Percentiles rank a stretch among this genome's conserved stretches.
phyloP scores from a whole-genome alignment of 208 protist species.

The Acanthamoeba polyphaga region DNA sequence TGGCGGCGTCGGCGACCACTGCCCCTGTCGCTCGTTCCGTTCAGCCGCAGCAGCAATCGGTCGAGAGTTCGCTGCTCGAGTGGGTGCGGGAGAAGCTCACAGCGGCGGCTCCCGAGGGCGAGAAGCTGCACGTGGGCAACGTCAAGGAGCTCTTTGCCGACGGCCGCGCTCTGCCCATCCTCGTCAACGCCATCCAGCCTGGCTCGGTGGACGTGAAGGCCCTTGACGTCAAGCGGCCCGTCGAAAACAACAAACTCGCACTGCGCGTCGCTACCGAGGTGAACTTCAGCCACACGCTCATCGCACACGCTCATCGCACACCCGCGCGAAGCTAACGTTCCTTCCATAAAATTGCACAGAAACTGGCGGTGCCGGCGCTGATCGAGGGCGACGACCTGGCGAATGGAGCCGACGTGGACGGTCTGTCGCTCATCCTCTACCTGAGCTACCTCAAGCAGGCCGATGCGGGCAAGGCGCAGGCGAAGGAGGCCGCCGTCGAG shows the following conservation, averaged over 20 bases:
- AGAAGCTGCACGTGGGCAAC: background rate
- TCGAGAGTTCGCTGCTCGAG: slow-evolving; percentile 22
- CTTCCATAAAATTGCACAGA: background rate
- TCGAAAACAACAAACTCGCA: slow-evolving; percentile 55
- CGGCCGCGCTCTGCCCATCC: slow-evolving; percentile 10
- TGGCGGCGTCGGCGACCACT: no score
- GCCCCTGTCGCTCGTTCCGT: background rate
- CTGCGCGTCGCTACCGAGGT: slow-evolving; percentile 7
- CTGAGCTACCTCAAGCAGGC: slow-evolving; percentile 64
- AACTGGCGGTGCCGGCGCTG: slow-evolving; percentile 30
- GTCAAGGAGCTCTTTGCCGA: slow-evolving; percentile 65
- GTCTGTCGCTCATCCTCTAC: slow-evolving; percentile 55
- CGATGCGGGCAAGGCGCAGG: slow-evolving; percentile 2
- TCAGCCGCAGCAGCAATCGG: background rate
- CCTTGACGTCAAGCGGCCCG: slow-evolving; percentile 42
- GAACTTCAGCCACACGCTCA: background rate
- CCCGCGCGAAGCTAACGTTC: background rate
- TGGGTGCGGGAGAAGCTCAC: slow-evolving; percentile 29
- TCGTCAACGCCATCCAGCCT: slow-evolving; percentile 42
- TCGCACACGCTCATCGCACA: background rate
- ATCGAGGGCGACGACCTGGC: slow-evolving; percentile 38
- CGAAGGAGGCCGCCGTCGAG: no score
- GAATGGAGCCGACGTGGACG: slow-evolving; percentile 32
- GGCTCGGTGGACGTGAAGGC: slow-evolving; percentile 33
- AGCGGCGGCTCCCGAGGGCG: background rate